A percentile compares a stretch with the other conserved stretches of the same genome.
phyloP scores from a whole-genome alignment of 495 filamentous ascomycete species.

The Podospora comata region DNA sequence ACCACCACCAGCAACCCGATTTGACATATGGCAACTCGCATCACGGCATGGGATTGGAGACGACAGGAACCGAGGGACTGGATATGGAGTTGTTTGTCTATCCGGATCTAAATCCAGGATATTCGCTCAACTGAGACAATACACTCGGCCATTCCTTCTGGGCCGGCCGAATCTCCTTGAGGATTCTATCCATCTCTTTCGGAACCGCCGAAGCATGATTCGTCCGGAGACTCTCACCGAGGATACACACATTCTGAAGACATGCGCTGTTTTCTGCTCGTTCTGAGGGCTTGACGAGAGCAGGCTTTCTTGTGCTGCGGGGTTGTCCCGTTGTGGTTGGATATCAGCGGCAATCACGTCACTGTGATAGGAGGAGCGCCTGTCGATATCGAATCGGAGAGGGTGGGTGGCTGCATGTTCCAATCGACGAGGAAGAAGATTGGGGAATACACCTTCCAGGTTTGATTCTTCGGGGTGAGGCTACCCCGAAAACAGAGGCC shows the following conservation, averaged over 20 bases:
- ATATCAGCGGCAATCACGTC: neutral
- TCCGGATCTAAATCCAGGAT: conserved; percentile 26
- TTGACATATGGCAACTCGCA: conserved; percentile 20
- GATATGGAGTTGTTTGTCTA: conserved; percentile 34
- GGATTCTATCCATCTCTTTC: neutral
- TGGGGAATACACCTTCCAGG: neutral
- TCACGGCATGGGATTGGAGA: conserved; percentile 16
- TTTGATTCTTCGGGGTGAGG: conserved; percentile 1
- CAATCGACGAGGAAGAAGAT: neutral
- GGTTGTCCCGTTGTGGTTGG: neutral
- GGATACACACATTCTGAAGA: neutral
- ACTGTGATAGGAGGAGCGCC: neutral
- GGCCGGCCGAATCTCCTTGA: neutral
- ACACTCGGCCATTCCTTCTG: neutral
- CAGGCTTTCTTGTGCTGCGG: neutral
- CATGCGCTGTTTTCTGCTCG: neutral
- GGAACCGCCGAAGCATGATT: neutral
- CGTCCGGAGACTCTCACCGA: neutral
- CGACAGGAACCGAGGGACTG: conserved; percentile 22
- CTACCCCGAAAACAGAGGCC: neutral
- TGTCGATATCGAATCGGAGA: neutral
- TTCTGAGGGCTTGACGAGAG: neutral
- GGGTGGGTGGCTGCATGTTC: neutral
- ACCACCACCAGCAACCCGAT: conserved; percentile 21
- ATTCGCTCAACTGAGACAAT: conserved; percentile 22